Base-by-base conservation (phyloP, 2,329 filamentous ascomycete genomes). In the Fusarium robinianum region DNA sequence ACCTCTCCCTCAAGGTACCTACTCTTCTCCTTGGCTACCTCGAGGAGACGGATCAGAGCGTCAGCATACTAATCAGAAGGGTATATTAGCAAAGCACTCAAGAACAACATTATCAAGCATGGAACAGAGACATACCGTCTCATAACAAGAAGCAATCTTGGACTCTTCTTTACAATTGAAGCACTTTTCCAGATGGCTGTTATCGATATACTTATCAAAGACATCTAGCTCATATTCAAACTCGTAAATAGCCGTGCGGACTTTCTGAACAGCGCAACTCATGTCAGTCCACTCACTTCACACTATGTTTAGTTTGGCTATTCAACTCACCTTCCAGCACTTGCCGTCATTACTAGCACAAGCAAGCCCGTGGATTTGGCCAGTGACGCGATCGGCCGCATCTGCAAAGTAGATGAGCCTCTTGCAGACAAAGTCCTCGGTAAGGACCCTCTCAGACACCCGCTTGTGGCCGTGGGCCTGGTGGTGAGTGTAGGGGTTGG, bases 181-280 rank as follows among this genome's bases (percentile, higher is more conserved):
- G 49, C 56, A 63, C 41, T 58, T 60, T 38, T 53, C 29, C 6
- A 64, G 51, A 10, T 48, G 41, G 10, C 59, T 62, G 9, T 53
- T 45, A 46, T 65, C 63, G 37, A 65, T 58, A 8, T 46, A 38
- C 19, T 41, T 50, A 12, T 65, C 63, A 30, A 64, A 60, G 18
- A 50, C 11, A 24, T 65, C 63, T 16, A 64, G 48, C 24, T 55
- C 41, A n/a, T 46, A 37, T 51, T 65, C 63, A 22, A 65, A 49
- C n/a, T 49, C 25, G 17, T 63, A 63, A 18, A 65, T 41, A 10
- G 33, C 47, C 16, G 59, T 30, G 22, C 51, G 42, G 11, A 63
- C 45, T 8, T 50, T 41, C 61, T 63, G 15, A n/a, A n/a, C n/a
- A n/a, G n/a, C 12, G 10, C 4, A 8, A 2, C 5, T 7, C 7